Evolutionary conservation across 495 filamentous ascomycete genomes (phyloP).

Genomic region (Mycothermus thermophilus): DNA sequence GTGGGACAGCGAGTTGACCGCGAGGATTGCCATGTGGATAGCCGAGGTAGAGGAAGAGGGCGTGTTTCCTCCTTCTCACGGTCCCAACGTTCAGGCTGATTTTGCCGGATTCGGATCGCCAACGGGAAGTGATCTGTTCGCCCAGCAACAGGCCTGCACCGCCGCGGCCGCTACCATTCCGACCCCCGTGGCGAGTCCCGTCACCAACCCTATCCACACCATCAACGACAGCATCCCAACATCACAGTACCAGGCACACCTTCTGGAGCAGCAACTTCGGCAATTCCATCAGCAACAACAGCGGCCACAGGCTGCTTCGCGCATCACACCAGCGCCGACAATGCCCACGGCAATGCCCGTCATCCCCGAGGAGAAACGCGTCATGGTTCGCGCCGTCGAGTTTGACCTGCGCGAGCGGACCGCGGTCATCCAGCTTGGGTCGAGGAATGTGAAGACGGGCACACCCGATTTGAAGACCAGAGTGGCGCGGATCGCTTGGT

Average conservation of each 20-base stretch:
- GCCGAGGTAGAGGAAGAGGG: constrained; percentile 41
- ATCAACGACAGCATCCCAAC: background rate
- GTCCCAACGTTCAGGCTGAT: background rate
- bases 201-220: constrained; percentile 15
- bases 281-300: background rate
- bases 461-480: constrained; percentile 31
- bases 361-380: constrained; percentile 35
- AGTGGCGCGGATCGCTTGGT: constrained; percentile 34
- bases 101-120: no score
- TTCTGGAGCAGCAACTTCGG: background rate
- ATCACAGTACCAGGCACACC: background rate
- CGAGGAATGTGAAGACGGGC: constrained; percentile 33
- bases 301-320: background rate
- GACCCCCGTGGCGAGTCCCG: constrained; percentile 10
- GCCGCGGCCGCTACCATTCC: background rate
- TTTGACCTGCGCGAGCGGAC: constrained; percentile 37
- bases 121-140: constrained; percentile 13
- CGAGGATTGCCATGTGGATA: constrained; percentile 40
- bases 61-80: background rate
- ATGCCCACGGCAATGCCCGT: constrained; percentile 6
- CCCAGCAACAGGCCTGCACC: background rate
- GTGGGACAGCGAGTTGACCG: constrained; percentile 46
- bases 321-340: background rate
- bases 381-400: constrained; percentile 41
- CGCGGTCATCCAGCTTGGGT: constrained; percentile 36